These are phyloP conservation scores for Melaleuca quinquenervia DNA, from an alignment of 345 rosid species.

Conservation along the genomic window DNA sequence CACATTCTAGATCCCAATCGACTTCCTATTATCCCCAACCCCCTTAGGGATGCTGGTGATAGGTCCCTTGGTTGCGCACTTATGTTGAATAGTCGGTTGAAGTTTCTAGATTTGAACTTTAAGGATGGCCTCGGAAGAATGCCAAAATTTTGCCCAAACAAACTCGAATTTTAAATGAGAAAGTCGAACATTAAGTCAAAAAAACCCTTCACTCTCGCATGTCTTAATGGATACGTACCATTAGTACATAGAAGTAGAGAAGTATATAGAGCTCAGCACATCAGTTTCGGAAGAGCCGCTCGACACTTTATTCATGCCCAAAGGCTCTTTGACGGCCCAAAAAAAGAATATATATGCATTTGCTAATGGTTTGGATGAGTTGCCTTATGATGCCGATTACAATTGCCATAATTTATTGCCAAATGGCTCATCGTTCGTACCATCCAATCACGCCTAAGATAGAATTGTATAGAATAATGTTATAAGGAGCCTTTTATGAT, in stretches of 20 bases:
- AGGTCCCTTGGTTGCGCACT: not conserved
- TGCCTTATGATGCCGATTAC: no score
- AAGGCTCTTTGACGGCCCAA: not conserved
- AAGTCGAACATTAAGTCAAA: not conserved
- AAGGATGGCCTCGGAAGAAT: not conserved
- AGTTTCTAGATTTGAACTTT: not conserved
- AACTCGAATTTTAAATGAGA: not conserved
- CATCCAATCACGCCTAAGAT: no score
- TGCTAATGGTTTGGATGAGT: no score
- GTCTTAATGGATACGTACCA: not conserved
- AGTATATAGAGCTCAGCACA: accelerated
- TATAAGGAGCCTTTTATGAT: no score
- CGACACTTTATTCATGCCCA: not conserved
- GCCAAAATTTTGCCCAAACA: not conserved
- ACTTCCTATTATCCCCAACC: not conserved
- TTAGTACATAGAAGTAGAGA: not conserved
- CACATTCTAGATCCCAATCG: not conserved
- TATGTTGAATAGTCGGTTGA: not conserved
- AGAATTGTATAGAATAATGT: no score
- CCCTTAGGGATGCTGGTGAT: not conserved
- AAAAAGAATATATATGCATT: no score
- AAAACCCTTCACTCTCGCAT: not conserved
- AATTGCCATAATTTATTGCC: no score
- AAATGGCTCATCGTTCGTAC: no score
- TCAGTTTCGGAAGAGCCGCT: accelerated